Evolutionary conservation across 2,329 filamentous ascomycete genomes (phyloP), one percentile per base, ranked within the genome.

Genomic region (Colletotrichum tropicicola): DNA sequence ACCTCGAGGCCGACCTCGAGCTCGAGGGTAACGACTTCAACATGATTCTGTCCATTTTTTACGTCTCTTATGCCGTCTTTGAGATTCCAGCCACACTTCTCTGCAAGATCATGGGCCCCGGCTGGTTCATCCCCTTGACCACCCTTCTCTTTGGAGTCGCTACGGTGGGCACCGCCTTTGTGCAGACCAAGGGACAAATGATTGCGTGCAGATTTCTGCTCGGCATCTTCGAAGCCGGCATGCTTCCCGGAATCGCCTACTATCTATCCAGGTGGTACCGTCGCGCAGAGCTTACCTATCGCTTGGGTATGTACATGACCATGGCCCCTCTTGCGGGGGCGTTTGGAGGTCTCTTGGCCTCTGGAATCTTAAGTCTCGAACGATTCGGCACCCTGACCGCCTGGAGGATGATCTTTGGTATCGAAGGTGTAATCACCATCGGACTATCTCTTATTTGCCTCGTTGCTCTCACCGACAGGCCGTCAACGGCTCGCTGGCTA

Each of bases 321-420:
- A 79, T 78, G 25, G 79, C 79, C 2, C 72, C 79, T 3, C 69
- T 82, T 12, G 79, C 74, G 17, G 79, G 81, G 17, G 81, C 78
- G 6, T 80, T 83, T 61, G 79, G 79, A 43, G 81, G 80, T 64
- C 57, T 86, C 1, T 74, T 87, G 1, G 83, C 84, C 3, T 85
- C 80, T 49, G 81, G 73, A 3, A 85, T 86, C 56, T 77, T 91
- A 6, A 87, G 79, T 0, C 80, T 92, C 4, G 75, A 83, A 25
- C 73, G 79, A 48, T 84, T 91, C 58, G 89, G 88, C 7, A 73
- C 79, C 3, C 76, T 91, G 0, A 77, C 77, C 17, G 77, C 74
- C 5, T 92, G 90, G 90, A 79, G 89, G 4, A 91, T 91, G 88
- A 91, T 92, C 53, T 92, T 92, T 60, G 85, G 82, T 8, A 87